A percentile compares a stretch with the other conserved stretches of the same genome.
phyloP scores from a whole-genome alignment of 768 basidiomycete species.

The Hygrophorus pudorinus region DNA sequence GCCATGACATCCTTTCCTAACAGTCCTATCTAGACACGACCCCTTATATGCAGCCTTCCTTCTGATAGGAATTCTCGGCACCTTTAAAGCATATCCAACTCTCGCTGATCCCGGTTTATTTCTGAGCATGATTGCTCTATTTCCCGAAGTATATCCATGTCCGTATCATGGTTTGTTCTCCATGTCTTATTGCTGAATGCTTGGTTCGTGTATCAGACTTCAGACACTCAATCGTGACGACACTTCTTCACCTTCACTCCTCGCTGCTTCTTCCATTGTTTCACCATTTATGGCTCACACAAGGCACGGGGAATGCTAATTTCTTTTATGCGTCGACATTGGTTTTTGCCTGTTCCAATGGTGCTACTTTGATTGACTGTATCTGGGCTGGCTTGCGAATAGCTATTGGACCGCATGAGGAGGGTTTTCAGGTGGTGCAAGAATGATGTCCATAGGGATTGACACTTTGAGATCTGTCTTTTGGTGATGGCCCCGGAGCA shows the following conservation, averaged over 20 bases:
- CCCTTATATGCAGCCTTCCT: conserved; percentile 72
- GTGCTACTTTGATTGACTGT: conserved; percentile 73
- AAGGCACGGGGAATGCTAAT: conserved; percentile 94
- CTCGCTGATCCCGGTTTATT: conserved; percentile 86
- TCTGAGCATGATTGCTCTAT: conserved; percentile 68
- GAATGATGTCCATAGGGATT: conserved; percentile 24
- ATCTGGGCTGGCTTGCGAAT: conserved; percentile 76
- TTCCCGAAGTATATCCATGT: conserved; percentile 82
- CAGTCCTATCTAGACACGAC: conserved; percentile 50
- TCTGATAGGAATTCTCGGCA: conserved; percentile 65
- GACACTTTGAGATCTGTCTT: too few species aligned
- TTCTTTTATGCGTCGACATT: conserved; percentile 96
- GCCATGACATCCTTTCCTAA: background rate
- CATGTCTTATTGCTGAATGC: conserved; percentile 2
- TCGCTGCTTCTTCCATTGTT: conserved; percentile 83
- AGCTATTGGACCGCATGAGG: conserved; percentile 48
- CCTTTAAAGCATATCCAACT: conserved; percentile 88
- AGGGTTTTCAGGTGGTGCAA: conserved; percentile 49
- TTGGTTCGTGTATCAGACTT: conserved; percentile 43
- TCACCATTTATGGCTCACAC: conserved; percentile 82
- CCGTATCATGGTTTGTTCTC: conserved; percentile 21
- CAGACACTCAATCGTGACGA: conserved; percentile 75
- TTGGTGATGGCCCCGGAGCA: too few species aligned
- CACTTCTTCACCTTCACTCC: conserved; percentile 76
- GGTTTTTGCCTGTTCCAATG: conserved; percentile 85